Evolutionary conservation across 768 basidiomycete genomes (phyloP), one percentile per base, ranked within the genome.

Genomic region (Vararia minispora): DNA sequence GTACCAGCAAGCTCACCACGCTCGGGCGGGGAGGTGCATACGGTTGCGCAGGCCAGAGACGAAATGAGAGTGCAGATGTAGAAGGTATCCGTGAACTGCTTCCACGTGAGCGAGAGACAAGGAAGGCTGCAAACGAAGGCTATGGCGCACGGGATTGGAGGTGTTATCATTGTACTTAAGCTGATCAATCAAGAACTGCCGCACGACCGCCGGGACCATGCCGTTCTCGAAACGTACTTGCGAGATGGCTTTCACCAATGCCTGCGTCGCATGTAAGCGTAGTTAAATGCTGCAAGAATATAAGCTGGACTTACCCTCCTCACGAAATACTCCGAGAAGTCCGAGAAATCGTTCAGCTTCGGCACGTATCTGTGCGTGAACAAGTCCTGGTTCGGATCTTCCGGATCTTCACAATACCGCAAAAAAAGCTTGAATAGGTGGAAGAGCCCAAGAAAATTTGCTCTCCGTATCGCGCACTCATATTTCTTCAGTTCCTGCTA

Each of bases 121-220:
- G 14, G 21, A 21, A 35, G 28, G 6, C 11, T 33, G 28, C 41
- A 24, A 53, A 28, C 28, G 5, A 39, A 12, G 38, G 22, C 23
- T 32, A 4, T 51, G 16, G 59, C 87, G 53, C 47, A 94, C 91
- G 28, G 74, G 68, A 55, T 94, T 95, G 14, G 77, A 72, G 3
- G 90, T 88, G 56, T 97, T 98, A 57, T 97, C 94, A 54, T 97
- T 97, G 56, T 88, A 89, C 9, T 81, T 76, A n/a, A 98, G 66
- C 46, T 92, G 82, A 54, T 95, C 91, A 44, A 94, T 79, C 22
- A 98, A 65, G 52, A 95, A 87, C 43, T 79, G 79, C 32, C 88
- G 74, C 11, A 94, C 83, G 37, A 91, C 77, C 0, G 79, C 72
- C 10, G 86, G 87, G 0, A 88, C 79, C 57, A 86, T 90, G 24